Evolutionary conservation across 371 early-diverging fungal genomes (phyloP).

Genomic region (Actinomortierella wolfii): DNA sequence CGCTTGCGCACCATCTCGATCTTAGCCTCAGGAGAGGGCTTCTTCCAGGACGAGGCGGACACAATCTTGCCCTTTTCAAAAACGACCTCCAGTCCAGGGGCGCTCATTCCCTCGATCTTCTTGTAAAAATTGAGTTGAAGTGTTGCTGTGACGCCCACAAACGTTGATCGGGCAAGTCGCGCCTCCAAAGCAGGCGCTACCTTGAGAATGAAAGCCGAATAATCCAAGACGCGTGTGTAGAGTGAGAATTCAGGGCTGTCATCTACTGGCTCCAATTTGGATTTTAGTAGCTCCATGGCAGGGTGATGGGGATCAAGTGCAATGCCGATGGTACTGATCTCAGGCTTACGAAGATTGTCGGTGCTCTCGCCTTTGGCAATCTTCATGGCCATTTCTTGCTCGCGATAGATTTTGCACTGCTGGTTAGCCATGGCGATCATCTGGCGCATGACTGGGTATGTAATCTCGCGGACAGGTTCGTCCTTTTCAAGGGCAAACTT

Average conservation of each 20-base stretch:
- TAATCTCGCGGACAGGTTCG: too few relatives aligned
- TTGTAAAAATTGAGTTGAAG: conserved; percentile 26
- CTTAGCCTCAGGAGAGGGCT: not conserved
- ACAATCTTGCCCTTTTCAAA: conserved; percentile 30
- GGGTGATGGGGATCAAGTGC: conserved; percentile 14
- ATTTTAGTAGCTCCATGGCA: conserved; percentile 8
- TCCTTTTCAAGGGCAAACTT: not conserved
- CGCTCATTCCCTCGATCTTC: conserved; percentile 23
- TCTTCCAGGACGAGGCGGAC: not conserved
- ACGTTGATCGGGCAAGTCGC: conserved; percentile 16
- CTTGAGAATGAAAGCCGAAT: conserved; percentile 7
- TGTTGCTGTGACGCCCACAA: conserved; percentile 5
- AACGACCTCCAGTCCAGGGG: conserved; percentile 22
- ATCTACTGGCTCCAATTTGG: not conserved
- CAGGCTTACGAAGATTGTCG: too few relatives aligned
- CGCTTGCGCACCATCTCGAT: not conserved
- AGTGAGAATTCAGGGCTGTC: too few relatives aligned
- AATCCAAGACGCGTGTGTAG: too few relatives aligned
- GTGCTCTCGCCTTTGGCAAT: too few relatives aligned
- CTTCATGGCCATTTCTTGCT: too few relatives aligned
- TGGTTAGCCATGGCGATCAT: too few relatives aligned
- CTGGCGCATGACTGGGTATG: too few relatives aligned
- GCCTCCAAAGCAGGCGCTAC: conserved; percentile 24
- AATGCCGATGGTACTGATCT: conserved; percentile 3
- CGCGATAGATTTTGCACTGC: too few relatives aligned